These are phyloP conservation scores for Candida verbasci DNA, from an alignment of 805 yeast species.

Conservation along the genomic window DNA sequence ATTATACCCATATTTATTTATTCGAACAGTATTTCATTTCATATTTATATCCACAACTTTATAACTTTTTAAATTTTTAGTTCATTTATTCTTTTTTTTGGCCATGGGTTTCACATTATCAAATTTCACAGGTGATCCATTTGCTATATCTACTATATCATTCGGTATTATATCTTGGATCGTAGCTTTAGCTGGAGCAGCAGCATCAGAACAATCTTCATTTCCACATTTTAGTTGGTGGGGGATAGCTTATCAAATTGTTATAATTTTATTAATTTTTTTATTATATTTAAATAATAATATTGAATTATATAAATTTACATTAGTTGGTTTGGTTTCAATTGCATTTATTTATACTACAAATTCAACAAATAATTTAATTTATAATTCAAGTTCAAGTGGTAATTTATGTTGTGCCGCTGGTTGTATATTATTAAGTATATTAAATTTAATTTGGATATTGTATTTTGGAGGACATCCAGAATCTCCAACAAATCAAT, in stretches of 20 bases:
- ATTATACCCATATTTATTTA: no score
- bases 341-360: conserved; percentile 82
- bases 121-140: conserved; percentile 75
- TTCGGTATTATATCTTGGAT: conserved; percentile 79
- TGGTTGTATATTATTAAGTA: conserved; percentile 79
- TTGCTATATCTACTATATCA: conserved; percentile 76
- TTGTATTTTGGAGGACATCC: conserved; percentile 88
- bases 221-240: conserved; percentile 95
- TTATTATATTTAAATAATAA: conserved; percentile 55
- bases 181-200: conserved; percentile 83
- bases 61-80: no score
- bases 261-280: conserved; percentile 50
- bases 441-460: conserved; percentile 81
- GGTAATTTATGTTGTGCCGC: conserved; percentile 85
- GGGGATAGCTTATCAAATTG: conserved; percentile 80
- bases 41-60: no score
- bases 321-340: conserved; percentile 53
- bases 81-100: no score
- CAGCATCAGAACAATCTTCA: conserved; percentile 28
- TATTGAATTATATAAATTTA: conserved; percentile 63
- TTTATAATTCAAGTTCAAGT: conserved; percentile 57
- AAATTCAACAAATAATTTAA: conserved; percentile 74
- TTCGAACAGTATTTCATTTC: no score
- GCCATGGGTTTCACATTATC: conserved; percentile 39
- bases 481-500: conserved; percentile 79